Evolutionary conservation across 2,329 filamentous ascomycete species (phyloP), one percentile per base, ranked within the genome.

Genomic region (Ophiostoma quercus): DNA sequence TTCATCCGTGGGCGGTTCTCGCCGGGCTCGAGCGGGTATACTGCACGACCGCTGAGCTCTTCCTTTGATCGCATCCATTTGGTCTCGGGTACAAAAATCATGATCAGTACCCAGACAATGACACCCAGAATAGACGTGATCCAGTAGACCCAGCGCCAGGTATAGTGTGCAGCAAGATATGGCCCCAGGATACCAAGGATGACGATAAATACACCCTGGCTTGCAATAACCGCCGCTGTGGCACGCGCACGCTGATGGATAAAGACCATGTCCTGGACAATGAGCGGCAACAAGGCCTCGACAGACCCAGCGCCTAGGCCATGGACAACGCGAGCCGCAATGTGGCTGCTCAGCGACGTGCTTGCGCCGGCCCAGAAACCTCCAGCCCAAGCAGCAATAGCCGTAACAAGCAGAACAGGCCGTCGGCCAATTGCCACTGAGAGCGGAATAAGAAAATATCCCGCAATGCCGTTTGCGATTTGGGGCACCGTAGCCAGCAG

Each of bases 191-290:
- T 75, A 41, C 78, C 78, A 16, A 79, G 73, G 5, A 72, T 75
- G 7, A 78, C 75, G 66, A 79, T 76, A 29, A 79, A 73, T 9
- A 79, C 43, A 76, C 69, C 71, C 66, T 72, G 71, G 47, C 71
- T 70, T 14, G 71, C 70, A 37, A 72, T 70, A 4, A 72, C 68
- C 3, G 71, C 71, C 1, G 71, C 68, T 8, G 66, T 72, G 14
- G 71, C 71, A 3, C 67, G 68, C 8, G 62, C 60, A 19, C 79
- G 75, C 73, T 80, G 76, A 62, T 80, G 79, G 22, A 79, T 77
- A 47, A 80, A 80, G 54, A 79, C 76, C 67, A 80, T 76, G 60
- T 80, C 79, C 74, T 80, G 79, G 0, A 80, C 76, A 34, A 80
- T 78, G 14, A 80, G 74, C 1, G 79, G 79, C 14, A 80, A 76